phyloP scores from a whole-genome alignment of 495 filamentous ascomycete genomes.

The Daldinia concentrica region DNA sequence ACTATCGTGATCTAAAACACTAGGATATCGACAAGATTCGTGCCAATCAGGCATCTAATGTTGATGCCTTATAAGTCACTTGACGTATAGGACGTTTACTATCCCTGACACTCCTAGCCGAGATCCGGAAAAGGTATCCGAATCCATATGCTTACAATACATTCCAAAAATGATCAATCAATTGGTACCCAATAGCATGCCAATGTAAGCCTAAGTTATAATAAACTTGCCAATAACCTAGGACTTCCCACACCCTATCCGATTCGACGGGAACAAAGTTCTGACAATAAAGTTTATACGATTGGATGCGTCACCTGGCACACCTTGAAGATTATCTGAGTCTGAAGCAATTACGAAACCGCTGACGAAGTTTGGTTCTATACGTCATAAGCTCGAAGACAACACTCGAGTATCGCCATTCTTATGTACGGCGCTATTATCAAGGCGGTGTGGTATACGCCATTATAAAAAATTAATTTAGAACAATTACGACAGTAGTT shows the following conservation, averaged over 20 bases:
- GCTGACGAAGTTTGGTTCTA: background rate
- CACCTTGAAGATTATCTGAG: background rate
- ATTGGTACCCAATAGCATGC: background rate
- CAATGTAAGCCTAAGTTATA: background rate
- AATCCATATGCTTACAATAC: too few species aligned
- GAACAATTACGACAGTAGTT: background rate
- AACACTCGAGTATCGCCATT: background rate
- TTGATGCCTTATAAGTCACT: background rate
- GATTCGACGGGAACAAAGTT: slow-evolving; percentile 5
- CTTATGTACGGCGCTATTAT: background rate
- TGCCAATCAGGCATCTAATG: background rate
- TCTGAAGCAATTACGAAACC: background rate
- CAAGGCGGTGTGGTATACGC: background rate
- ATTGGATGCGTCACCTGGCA: background rate
- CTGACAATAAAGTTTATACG: background rate
- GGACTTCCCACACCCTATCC: background rate
- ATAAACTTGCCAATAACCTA: background rate
- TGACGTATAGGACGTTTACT: too few species aligned
- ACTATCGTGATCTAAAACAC: background rate
- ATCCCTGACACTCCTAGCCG: too few species aligned
- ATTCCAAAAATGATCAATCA: too few species aligned
- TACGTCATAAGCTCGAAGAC: background rate
- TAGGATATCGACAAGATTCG: background rate
- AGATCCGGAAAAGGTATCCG: too few species aligned
- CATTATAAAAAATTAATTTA: background rate